Evolutionary conservation across 164 flowering plant genomes (phyloP).

Genomic region (Protea cynaroides): DNA sequence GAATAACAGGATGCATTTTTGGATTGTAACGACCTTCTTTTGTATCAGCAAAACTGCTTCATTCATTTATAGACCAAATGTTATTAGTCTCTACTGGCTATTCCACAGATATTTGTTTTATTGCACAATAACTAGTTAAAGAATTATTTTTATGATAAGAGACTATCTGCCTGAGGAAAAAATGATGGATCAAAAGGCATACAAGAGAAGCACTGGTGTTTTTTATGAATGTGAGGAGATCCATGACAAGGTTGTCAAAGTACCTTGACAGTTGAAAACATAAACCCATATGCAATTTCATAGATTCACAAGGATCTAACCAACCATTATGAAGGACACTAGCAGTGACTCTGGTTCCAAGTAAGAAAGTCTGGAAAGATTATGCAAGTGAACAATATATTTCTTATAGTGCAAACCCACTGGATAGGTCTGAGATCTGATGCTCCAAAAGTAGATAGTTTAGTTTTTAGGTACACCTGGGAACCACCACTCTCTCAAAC

Average conservation of each 20-base stretch:
- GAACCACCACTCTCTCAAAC: no score
- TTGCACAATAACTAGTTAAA: conserved; percentile 1
- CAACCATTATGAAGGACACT: background rate
- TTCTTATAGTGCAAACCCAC: no score
- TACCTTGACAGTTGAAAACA: background rate
- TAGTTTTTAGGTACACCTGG: no score
- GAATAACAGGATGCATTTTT: conserved; percentile 81
- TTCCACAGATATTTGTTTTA: conserved; percentile 12
- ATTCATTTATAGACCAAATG: conserved; percentile 22
- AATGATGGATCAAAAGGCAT: no score
- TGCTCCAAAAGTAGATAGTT: no score
- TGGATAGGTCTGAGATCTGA: no score
- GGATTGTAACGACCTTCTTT: conserved; percentile 97
- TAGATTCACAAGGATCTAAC: background rate
- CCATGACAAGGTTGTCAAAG: background rate
- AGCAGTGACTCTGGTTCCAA: no score
- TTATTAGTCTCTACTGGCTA: conserved; percentile 16
- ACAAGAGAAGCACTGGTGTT: background rate
- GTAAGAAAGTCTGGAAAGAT: no score
- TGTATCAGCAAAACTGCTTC: conserved; percentile 85
- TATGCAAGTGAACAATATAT: no score
- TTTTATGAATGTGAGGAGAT: background rate
- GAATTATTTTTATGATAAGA: background rate
- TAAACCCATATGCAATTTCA: background rate
- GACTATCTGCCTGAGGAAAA: background rate